Evolutionary conservation across 2,329 filamentous ascomycete species (phyloP).

Genomic region (Epichloe sp.): DNA sequence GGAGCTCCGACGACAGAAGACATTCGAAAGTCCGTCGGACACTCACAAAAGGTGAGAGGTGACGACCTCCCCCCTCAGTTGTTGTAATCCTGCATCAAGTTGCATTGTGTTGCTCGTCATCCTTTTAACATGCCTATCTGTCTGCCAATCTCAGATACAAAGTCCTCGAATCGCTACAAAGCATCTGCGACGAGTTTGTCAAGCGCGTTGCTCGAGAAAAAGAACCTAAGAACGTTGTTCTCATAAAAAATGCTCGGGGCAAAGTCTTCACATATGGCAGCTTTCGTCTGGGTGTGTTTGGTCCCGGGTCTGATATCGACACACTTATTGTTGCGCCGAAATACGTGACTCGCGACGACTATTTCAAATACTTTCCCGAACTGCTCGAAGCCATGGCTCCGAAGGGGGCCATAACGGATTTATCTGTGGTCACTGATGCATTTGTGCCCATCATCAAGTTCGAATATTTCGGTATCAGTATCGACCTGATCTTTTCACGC

Average conservation of each 20-base stretch:
- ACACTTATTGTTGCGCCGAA: conserved; percentile 86
- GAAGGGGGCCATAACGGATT: conserved; percentile 66
- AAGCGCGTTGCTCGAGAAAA: conserved; percentile 64
- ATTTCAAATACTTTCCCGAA: conserved; percentile 79
- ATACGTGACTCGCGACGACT: conserved; percentile 79
- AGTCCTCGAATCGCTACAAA: conserved; percentile 65
- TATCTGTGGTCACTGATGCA: conserved; percentile 76
- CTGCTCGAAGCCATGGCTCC: conserved; percentile 66
- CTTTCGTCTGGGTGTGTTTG: conserved; percentile 86
- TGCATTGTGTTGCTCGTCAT: neutral
- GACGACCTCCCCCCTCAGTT: no score
- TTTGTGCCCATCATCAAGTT: conserved; percentile 98
- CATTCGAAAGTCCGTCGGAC: conserved; percentile 75
- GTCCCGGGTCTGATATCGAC: conserved; percentile 94
- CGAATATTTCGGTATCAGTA: conserved; percentile 79
- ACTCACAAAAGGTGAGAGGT: conserved; percentile 60
- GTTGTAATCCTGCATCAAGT: neutral
- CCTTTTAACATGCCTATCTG: neutral
- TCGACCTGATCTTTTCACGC: conserved; percentile 83
- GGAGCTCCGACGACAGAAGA: conserved; percentile 79
- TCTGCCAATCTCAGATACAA: conserved; percentile 36
- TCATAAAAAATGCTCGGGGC: conserved; percentile 73
- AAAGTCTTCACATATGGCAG: conserved; percentile 95
- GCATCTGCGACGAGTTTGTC: conserved; percentile 76
- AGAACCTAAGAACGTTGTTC: conserved; percentile 56